Base-by-base conservation (phyloP, 1,139 yeast species). In the Taphrina flavorubra region DNA sequence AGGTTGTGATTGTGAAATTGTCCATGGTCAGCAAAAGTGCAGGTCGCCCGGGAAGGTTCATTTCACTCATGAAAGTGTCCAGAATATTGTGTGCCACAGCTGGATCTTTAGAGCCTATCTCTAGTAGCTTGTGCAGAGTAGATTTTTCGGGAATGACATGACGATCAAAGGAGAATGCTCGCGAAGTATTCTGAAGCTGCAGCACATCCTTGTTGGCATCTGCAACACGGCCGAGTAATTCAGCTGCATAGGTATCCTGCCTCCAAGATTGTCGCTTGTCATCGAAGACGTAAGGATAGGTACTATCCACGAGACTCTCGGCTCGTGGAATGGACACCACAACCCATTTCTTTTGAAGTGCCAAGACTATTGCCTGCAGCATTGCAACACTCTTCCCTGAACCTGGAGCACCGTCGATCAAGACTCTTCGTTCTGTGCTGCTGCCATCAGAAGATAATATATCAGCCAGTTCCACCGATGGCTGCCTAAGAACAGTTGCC, bases 351-450 rank as follows among this genome's bases (percentile, higher is more conserved):
- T 63, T 46, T 39, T 66, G 65, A 16, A 70, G 44, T 6, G 71
- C 72, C 47, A 47, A 47, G 8, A 51, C 39, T n/a, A 70, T 70
- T 14, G 70, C 71, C 44, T 70, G 72, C 8, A 70, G 20, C 37
- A 70, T 37, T 42, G 60, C 49, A 14, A 65, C 55, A 39, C 69
- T 68, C 47, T 70, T 69, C 25, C 72, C 72, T 6, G 68, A 49
- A 2, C 72, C 72, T 14, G 62, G 44, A 6, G 60, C 42, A 16
- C 72, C 72, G 42, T 63, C 61, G 6, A 70, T 18, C 18, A 70
- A 18, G 36, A 58, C 42, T 13, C 70, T 68, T 14, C 70, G 55
- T 8, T 60, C 37, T 36, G 58, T 31, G 42, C 68, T 55, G 25
- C 57, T 37, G 8, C 34, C 55, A 20, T 67, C 63, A 11, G 37